Conservation (phyloP, 768 basidiomycete species). For the Pleurotus platypus region DNA sequence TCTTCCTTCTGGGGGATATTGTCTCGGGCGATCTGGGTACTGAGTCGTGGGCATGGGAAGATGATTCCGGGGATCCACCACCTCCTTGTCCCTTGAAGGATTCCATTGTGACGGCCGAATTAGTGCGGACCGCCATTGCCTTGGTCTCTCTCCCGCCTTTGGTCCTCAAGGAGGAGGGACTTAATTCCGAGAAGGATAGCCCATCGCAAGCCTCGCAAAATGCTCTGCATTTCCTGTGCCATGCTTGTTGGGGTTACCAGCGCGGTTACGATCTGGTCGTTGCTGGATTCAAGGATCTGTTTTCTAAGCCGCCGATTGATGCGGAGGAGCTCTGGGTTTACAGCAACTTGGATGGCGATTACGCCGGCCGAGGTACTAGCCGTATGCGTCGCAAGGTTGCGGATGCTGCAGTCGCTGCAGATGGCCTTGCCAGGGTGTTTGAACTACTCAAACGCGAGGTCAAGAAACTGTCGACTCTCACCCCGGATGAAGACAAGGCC, state of each 20-base stretch:
- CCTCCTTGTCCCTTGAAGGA: slow-evolving; percentile 16
- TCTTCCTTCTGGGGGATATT: slow-evolving; percentile 12
- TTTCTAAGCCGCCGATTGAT: not conserved
- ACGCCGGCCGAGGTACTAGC: not conserved
- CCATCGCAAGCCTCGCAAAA: slow-evolving; percentile 1
- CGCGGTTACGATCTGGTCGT: slow-evolving; percentile 14
- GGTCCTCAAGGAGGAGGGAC: not conserved
- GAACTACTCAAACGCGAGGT: slow-evolving; percentile 8
- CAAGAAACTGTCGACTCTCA: not conserved
- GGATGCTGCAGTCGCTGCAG: slow-evolving; percentile 17
- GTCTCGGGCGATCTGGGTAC: slow-evolving; percentile 10
- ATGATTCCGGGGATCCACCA: slow-evolving; percentile 9
- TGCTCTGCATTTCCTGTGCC: slow-evolving; percentile 14
- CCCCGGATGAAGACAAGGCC: slow-evolving; percentile 1
- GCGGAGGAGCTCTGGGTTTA: slow-evolving; percentile 15
- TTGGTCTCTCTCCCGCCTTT: slow-evolving; percentile 5
- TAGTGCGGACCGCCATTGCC: slow-evolving; percentile 8
- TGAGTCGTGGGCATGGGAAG: slow-evolving; percentile 13
- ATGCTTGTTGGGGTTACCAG: slow-evolving; percentile 14
- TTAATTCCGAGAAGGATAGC: not conserved
- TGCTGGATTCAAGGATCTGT: slow-evolving; percentile 9
- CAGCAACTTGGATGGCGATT: slow-evolving; percentile 9
- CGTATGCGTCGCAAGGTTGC: slow-evolving; percentile 11
- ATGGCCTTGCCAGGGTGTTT: slow-evolving; percentile 10
- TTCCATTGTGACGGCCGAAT: slow-evolving; percentile 11